Evolutionary conservation across 805 yeast genomes (phyloP).

Genomic region (Schwanniomyces pseudopolymorphus): DNA sequence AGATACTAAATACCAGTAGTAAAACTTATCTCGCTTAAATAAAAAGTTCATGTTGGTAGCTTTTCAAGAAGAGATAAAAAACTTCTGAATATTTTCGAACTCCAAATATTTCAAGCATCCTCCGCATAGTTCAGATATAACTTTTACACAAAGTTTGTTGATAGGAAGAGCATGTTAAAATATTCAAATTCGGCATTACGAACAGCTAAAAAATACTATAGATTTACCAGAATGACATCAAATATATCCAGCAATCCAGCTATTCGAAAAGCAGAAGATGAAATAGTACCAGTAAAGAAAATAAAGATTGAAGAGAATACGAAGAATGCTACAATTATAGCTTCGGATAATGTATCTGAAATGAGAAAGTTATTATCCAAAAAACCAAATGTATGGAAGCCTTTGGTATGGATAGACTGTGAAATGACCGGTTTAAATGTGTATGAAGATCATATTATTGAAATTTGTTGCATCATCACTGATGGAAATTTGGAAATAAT

Average conservation of each 20-base stretch:
- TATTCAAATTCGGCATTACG: background rate
- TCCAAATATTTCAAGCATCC: background rate
- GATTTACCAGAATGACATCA: background rate
- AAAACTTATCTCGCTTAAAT: conserved; percentile 37
- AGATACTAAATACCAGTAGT: conserved; percentile 51
- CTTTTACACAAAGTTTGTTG: no score
- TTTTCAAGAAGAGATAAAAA: no score
- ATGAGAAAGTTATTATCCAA: conserved; percentile 3
- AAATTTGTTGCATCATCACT: conserved; percentile 87
- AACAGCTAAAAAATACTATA: background rate
- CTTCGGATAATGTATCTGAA: background rate
- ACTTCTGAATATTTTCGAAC: no score
- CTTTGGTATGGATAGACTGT: conserved; percentile 93
- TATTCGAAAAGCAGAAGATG: background rate
- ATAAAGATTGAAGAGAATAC: background rate
- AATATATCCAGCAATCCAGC: background rate
- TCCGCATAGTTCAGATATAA: no score
- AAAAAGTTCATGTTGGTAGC: background rate
- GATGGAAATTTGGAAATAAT: conserved; percentile 74
- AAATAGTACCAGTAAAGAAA: background rate
- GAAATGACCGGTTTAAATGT: conserved; percentile 96
- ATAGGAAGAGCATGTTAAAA: background rate
- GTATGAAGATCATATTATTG: conserved; percentile 76
- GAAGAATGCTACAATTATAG: background rate
- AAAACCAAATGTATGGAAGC: conserved; percentile 17